phyloP scores from a whole-genome alignment of 371 early-diverging fungal genomes.

The Mucor piriformis region DNA sequence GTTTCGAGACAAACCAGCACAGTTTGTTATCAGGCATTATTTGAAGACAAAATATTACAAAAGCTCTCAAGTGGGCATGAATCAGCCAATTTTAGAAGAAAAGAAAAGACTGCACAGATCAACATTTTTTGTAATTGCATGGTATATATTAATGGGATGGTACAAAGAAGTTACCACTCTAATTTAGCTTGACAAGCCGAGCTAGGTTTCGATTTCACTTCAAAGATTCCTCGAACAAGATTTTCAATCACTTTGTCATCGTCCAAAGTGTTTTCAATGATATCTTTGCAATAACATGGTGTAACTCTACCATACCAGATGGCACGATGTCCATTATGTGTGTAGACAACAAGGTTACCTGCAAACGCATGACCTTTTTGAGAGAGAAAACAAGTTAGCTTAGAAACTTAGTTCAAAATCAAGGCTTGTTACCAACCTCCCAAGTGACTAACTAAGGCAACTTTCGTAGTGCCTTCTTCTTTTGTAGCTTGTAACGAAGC shows the following conservation, averaged over 20 bases:
- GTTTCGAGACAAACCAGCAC: too few relatives aligned
- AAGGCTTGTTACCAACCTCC: constrained; percentile 28
- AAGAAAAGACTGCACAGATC: too few relatives aligned
- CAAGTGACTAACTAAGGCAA: constrained; percentile 42
- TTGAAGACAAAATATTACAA: too few relatives aligned
- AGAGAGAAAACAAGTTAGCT: too few relatives aligned
- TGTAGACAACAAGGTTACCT: constrained; percentile 44
- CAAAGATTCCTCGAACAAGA: constrained; percentile 39
- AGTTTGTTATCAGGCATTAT: too few relatives aligned
- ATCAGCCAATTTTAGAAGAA: too few relatives aligned
- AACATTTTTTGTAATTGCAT: too few relatives aligned
- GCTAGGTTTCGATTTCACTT: constrained; percentile 26
- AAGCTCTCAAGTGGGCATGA: too few relatives aligned
- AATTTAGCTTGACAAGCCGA: constrained; percentile 11
- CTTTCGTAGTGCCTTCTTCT: constrained; percentile 10
- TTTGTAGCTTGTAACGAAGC: constrained; percentile 11
- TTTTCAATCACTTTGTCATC: constrained; percentile 37
- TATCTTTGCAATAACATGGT: constrained; percentile 41
- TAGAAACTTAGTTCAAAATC: too few relatives aligned
- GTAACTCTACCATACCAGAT: constrained; percentile 51
- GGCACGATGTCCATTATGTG: constrained; percentile 39
- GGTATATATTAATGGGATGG: too few relatives aligned
- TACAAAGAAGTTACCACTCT: constrained; percentile 26
- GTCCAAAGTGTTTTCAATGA: constrained; percentile 31
- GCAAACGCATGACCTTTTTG: constrained; percentile 42